Base-by-base conservation (phyloP, 2,329 filamentous ascomycete genomes). In the Paracorniculantispora psalliotae region DNA sequence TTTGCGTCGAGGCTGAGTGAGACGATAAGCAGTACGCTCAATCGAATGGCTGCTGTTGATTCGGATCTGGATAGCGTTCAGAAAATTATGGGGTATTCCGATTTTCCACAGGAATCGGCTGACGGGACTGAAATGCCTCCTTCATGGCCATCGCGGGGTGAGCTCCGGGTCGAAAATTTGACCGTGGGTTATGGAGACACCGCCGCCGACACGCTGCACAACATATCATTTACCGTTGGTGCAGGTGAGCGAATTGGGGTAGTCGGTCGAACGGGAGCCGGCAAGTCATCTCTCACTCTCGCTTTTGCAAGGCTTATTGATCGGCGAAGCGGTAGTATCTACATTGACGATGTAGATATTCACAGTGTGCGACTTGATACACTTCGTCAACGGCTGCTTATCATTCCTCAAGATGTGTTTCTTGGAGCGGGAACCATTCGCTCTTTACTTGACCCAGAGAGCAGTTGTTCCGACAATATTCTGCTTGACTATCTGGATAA, bases 341-440 rank as follows among this genome's bases (percentile, higher is more conserved):
- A 28, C 21, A 48, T 48, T 15, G 46, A 48, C 17, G 46, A 17
- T 28, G 46, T 48, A 17, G 46, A 48, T 28, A 87, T 90, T 57
- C 83, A 84, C 10, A 84, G 80, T 63, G 81, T 90, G 67, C 81
- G 79, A 51, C 77, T 90, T 1, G 79, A 85, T 55, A 81, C 87
- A 50, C 77, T 91, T 2, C 81, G 88, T n/a, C 83, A 81, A 19
- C 78, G 87, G 0, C 72, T 91, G 0, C 85, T 86, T 30, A 90
- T 91, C 65, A 90, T 91, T 53, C 87, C 88, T 0, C 85, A 73
- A 69, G 87, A 91, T 64, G 87, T 88, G 0, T 86, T 90, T 1
- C 77, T 91, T 8, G 90, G 91, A 72, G 87, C 83, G 1, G 88
- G 88, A 19, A 89, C 87, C 0, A 75, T 91, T 21, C 79, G 87